These are phyloP conservation scores for Trichoderma endophyticum DNA, from an alignment of 2,329 filamentous ascomycete species.

Conservation along the genomic window DNA sequence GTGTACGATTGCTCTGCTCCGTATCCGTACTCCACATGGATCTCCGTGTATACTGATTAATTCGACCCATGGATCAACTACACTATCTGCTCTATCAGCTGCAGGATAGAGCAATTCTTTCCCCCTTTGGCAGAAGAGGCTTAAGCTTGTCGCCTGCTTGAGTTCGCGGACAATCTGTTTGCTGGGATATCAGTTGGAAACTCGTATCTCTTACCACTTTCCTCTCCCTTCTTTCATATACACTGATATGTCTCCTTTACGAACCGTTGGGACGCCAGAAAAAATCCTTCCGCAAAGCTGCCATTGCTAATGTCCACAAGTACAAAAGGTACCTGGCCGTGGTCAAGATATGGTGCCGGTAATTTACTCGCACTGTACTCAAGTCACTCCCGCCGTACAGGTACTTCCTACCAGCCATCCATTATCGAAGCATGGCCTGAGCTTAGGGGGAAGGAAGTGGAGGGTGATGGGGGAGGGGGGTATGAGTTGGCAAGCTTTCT, in stretches of 20 bases:
- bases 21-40: not conserved
- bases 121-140: not conserved
- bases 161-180: not conserved
- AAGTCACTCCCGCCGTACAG: slow-evolving; percentile 1
- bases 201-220: not conserved
- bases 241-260: not conserved
- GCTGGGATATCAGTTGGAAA: not conserved
- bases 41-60: not conserved
- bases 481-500: slow-evolving; percentile 14
- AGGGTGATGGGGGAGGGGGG: slow-evolving; percentile 3
- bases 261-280: not conserved
- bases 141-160: not conserved
- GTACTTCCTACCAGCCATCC: slow-evolving; percentile 19
- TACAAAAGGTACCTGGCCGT: not conserved
- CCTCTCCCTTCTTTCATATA: not conserved
- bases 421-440: slow-evolving; percentile 17
- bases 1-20: not conserved
- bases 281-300: not conserved
- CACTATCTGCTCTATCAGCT: not conserved
- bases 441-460: slow-evolving; percentile 7
- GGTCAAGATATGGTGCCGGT: not conserved
- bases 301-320: not conserved
- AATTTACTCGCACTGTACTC: slow-evolving; percentile 1
- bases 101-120: not conserved
- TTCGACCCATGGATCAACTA: not conserved